Percentiles rank a stretch among this genome's conserved stretches.
These are phyloP conservation scores for Talaromyces nanjingensis DNA, from an alignment of 495 filamentous ascomycete species.

Conservation along the genomic window DNA sequence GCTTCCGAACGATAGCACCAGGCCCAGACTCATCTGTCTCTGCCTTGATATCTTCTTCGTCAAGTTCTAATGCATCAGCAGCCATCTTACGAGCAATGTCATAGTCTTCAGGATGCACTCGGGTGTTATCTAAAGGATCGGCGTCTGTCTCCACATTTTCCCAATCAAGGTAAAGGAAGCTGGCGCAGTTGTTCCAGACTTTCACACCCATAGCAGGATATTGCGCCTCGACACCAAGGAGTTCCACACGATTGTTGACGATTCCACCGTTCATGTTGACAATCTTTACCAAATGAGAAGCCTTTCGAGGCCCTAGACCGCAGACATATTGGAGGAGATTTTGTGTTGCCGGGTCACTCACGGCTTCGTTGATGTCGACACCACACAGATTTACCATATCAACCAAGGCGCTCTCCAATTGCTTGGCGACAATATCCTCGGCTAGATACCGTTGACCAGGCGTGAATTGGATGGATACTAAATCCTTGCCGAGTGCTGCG, in stretches of 20 bases:
- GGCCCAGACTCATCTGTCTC: conserved; percentile 83
- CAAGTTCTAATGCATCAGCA: conserved; percentile 89
- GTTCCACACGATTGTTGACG: conserved; percentile 72
- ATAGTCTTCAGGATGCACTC: conserved; percentile 97
- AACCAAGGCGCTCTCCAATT: conserved; percentile 88
- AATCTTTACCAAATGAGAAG: conserved; percentile 76
- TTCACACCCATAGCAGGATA: conserved; percentile 79
- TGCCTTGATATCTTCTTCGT: conserved; percentile 95
- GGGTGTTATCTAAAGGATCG: conserved; percentile 91
- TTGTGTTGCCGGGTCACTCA: conserved; percentile 67
- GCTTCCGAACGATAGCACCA: conserved; percentile 82
- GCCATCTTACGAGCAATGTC: conserved; percentile 97
- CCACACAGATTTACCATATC: conserved; percentile 97
- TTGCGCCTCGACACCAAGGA: conserved; percentile 77
- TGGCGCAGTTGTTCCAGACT: conserved; percentile 94
- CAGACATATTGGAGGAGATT: conserved; percentile 87
- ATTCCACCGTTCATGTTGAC: conserved; percentile 83
- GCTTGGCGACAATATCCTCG: conserved; percentile 74
- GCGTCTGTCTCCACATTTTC: conserved; percentile 67
- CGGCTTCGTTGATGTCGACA: conserved; percentile 88
- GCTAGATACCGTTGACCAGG: conserved; percentile 82
- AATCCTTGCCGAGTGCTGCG: conserved; percentile 79
- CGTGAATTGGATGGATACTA: conserved; percentile 80
- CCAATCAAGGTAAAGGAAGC: conserved; percentile 85
- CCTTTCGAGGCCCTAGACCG: conserved; percentile 90